Evolutionary conservation across 768 basidiomycete genomes (phyloP).

Genomic region (Ephemerocybe angulata): DNA sequence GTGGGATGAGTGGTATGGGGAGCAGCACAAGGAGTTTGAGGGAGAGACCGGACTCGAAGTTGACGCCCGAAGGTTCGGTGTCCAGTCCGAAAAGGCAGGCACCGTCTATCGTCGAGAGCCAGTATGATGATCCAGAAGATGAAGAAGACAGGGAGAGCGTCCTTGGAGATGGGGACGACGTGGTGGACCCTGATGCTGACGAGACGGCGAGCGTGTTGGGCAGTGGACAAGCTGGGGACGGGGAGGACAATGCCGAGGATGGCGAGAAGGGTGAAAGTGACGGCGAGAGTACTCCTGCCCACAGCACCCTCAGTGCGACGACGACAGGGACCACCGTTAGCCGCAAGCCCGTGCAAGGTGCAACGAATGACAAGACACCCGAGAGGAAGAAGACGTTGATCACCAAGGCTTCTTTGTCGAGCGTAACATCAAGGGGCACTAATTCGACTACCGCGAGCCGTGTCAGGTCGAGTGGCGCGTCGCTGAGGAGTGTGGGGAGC

Average conservation of each 20-base stretch:
- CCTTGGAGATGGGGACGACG: conserved; percentile 14
- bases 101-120: conserved; percentile 24
- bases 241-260: background rate
- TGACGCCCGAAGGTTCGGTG: conserved; percentile 44
- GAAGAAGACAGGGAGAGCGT: conserved; percentile 9
- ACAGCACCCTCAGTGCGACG: background rate
- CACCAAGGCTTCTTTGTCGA: conserved; percentile 25
- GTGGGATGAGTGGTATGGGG: conserved; percentile 12
- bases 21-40: conserved; percentile 13
- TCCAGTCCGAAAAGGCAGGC: conserved; percentile 5
- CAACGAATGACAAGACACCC: conserved; percentile 6
- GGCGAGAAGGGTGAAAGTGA: conserved; percentile 4
- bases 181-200: conserved; percentile 12
- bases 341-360: background rate
- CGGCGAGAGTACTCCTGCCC: conserved; percentile 4
- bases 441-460: conserved; percentile 6
- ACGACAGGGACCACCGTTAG: conserved; percentile 4
- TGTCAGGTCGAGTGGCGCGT: conserved; percentile 32
- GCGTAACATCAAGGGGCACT: conserved; percentile 17
- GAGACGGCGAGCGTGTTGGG: conserved; percentile 4
- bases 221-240: conserved; percentile 3
- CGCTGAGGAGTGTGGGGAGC: conserved; percentile 16
- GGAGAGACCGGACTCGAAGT: conserved; percentile 66
- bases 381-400: conserved; percentile 30
- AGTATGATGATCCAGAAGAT: conserved; percentile 10